Conservation (phyloP, 2,329 filamentous ascomycete genomes). For the Trichophyton verrucosum region DNA sequence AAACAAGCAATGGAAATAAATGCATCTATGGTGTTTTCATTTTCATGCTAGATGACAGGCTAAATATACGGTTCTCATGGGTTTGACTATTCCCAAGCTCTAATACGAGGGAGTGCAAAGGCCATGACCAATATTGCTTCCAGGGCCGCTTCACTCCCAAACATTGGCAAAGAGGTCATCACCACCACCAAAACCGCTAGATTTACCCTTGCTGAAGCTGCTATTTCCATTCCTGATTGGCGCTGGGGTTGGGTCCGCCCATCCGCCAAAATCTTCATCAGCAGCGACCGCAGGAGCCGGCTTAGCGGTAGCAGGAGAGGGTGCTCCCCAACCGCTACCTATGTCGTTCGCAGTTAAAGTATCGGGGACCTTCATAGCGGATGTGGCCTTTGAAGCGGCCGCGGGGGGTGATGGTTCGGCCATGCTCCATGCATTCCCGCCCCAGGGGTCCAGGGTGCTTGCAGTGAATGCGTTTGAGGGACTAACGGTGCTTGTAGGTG, state of each 20-base stretch:
- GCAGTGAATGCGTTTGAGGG: conserved; percentile 32
- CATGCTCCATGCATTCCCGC: conserved; percentile 69
- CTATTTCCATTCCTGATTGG: conserved; percentile 30
- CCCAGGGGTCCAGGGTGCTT: conserved; percentile 61
- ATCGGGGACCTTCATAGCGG: conserved; percentile 33
- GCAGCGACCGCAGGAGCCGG: conserved; percentile 56
- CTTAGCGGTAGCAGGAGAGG: conserved; percentile 26
- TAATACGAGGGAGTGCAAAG: neutral
- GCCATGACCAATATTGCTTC: neutral
- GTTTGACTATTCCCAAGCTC: neutral
- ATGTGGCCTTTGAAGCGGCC: conserved; percentile 27
- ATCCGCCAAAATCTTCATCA: conserved; percentile 93
- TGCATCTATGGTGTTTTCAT: neutral
- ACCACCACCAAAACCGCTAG: conserved; percentile 47
- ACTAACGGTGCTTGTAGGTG: conserved; percentile 21
- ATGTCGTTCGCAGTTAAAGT: conserved; percentile 48
- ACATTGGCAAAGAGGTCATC: conserved; percentile 95
- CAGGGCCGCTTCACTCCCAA: conserved; percentile 47
- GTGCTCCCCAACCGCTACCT: conserved; percentile 50
- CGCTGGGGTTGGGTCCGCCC: conserved; percentile 61
- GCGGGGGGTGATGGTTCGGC: conserved; percentile 44
- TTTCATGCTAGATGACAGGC: neutral
- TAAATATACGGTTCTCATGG: neutral
- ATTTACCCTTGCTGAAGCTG: conserved; percentile 37
- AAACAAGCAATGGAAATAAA: neutral